Percentiles rank a stretch among this genome's conserved stretches.
Conservation (phyloP, 805 yeast species). For the Clavispora phyllophila region DNA sequence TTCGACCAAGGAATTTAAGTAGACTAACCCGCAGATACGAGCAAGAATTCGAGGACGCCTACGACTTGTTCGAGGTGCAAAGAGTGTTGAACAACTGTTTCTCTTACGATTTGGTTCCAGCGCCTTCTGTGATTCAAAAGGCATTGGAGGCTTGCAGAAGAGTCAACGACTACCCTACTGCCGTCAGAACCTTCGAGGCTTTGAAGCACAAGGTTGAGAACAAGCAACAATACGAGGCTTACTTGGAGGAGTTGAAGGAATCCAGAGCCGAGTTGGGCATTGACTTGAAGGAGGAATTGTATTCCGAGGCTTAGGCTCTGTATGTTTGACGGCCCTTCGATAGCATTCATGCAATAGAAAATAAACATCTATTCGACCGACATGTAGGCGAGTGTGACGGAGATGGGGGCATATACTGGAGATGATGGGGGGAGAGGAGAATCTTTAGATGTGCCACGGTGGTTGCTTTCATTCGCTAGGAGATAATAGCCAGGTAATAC, state of each 20-base stretch:
- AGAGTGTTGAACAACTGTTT: slow-evolving; percentile 97
- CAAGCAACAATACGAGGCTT: slow-evolving; percentile 89
- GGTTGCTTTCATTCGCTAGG: too few relatives aligned
- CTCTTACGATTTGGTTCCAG: slow-evolving; percentile 97
- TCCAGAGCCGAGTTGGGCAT: slow-evolving; percentile 90
- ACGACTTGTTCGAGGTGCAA: slow-evolving; percentile 48
- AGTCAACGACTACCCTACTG: slow-evolving; percentile 97
- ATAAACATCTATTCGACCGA: slow-evolving; percentile 3
- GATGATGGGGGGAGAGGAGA: too few relatives aligned
- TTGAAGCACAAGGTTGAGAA: slow-evolving; percentile 94
- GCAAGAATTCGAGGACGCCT: slow-evolving; percentile 84
- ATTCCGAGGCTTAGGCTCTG: slow-evolving; percentile 24
- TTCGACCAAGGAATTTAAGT: not conserved
- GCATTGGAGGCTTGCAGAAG: slow-evolving; percentile 98
- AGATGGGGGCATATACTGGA: too few relatives aligned
- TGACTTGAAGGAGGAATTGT: slow-evolving; percentile 88
- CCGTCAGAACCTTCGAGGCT: slow-evolving; percentile 97
- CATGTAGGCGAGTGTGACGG: too few relatives aligned
- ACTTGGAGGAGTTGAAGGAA: slow-evolving; percentile 89
- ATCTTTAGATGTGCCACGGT: too few relatives aligned
- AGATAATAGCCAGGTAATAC: too few relatives aligned
- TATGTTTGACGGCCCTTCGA: not conserved
- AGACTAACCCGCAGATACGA: slow-evolving; percentile 60
- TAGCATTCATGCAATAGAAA: slow-evolving; percentile 8
- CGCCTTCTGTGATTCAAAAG: slow-evolving; percentile 92